Evolutionary conservation across 2,329 filamentous ascomycete species (phyloP).

Genomic region (Cladosporium sp.): DNA sequence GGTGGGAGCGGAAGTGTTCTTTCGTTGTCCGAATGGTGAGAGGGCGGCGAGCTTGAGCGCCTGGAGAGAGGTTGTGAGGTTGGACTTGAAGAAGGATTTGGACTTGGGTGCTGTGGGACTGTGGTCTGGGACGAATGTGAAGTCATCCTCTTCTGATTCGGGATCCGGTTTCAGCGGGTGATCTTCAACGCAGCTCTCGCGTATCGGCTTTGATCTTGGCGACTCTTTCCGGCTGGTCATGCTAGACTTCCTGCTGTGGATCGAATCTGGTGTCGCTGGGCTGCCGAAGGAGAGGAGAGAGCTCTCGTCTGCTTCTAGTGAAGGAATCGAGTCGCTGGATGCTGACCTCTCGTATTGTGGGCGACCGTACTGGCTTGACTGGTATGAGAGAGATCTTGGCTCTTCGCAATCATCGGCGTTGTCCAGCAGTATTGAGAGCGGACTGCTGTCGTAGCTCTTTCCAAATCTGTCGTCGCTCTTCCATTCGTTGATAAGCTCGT

Average conservation of each 20-base stretch:
- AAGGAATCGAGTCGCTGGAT: constrained; percentile 56
- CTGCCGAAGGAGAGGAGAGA: constrained; percentile 42
- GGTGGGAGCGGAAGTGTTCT: background rate
- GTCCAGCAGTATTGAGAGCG: constrained; percentile 52
- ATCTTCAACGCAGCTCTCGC: constrained; percentile 51
- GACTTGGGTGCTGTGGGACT: constrained; percentile 36
- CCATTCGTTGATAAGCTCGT: constrained; percentile 52
- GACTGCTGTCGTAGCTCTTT: constrained; percentile 27
- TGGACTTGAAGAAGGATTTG: constrained; percentile 55
- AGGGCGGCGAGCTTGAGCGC: constrained; percentile 57
- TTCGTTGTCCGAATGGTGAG: constrained; percentile 44
- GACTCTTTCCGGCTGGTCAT: constrained; percentile 41
- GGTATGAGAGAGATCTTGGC: constrained; percentile 16
- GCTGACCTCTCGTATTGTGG: constrained; percentile 37
- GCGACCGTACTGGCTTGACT: constrained; percentile 2
- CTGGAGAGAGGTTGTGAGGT: constrained; percentile 58
- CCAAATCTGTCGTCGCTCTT: constrained; percentile 41
- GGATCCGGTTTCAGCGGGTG: constrained; percentile 51
- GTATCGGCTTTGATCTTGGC: constrained; percentile 44
- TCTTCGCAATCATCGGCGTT: constrained; percentile 45
- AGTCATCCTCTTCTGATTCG: constrained; percentile 28
- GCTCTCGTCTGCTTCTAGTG: constrained; percentile 46
- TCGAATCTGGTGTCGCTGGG: constrained; percentile 38
- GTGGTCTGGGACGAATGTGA: constrained; percentile 27
- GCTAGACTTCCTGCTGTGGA: constrained; percentile 31